Conservation (phyloP, 352 stramenopile genomes). For the Pythium graminicola region DNA sequence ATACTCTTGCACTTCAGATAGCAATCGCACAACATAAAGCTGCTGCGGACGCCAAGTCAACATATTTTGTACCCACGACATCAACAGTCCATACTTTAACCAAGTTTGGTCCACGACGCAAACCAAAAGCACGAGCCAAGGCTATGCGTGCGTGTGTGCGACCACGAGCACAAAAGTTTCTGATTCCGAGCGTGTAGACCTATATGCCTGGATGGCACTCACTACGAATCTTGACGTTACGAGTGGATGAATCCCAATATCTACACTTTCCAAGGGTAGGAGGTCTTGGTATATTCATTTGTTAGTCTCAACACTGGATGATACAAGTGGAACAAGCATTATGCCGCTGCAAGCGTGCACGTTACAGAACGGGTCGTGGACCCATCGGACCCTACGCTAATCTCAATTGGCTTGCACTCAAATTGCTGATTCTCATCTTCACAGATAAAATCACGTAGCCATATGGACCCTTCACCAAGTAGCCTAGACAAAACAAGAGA, state of each 20-base stretch:
- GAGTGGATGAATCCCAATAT: too few relatives aligned
- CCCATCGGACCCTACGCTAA: neutral
- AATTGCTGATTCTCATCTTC: slow-evolving; percentile 12
- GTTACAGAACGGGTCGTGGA: neutral
- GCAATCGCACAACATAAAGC: neutral
- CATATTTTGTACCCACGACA: neutral
- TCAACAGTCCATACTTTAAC: too few relatives aligned
- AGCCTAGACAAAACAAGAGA: slow-evolving; percentile 5
- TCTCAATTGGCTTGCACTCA: slow-evolving; percentile 17
- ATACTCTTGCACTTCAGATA: neutral
- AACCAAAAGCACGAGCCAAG: too few relatives aligned
- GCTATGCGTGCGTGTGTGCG: too few relatives aligned
- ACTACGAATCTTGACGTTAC: too few relatives aligned
- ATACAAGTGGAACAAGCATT: neutral
- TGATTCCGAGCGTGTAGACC: too few relatives aligned
- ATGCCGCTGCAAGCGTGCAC: slow-evolving; percentile 3
- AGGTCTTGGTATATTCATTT: too few relatives aligned
- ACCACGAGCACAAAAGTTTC: too few relatives aligned
- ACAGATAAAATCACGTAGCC: slow-evolving; percentile 12
- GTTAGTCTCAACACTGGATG: too few relatives aligned
- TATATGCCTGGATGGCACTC: too few relatives aligned
- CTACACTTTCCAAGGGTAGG: too few relatives aligned
- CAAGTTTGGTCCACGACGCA: too few relatives aligned
- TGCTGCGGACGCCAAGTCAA: neutral
- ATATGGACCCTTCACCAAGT: slow-evolving; percentile 13